Evolutionary conservation across 192 early-diverging fungal genomes (phyloP).

Genomic region (Coemansia sp.): DNA sequence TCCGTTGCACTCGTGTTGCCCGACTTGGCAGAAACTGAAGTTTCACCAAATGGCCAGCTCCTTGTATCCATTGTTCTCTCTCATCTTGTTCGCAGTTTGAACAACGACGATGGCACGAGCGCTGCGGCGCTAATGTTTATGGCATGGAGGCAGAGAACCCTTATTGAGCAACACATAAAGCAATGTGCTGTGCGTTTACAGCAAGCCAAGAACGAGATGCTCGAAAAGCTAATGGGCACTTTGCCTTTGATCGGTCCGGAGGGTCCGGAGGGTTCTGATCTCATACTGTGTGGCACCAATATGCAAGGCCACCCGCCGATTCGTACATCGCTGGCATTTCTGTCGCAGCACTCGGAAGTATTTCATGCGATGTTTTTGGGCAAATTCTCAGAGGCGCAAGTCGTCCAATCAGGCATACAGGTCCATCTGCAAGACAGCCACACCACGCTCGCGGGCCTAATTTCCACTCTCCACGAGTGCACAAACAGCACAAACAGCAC

Average conservation of each 20-base stretch:
- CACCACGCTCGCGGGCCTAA: constrained; percentile 8
- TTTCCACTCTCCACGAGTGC: constrained; percentile 22
- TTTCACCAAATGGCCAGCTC: neutral
- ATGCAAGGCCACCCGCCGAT: constrained; percentile 6
- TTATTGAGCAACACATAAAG: neutral
- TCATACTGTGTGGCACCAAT: constrained; percentile 10
- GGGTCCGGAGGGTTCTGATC: too few relatives aligned
- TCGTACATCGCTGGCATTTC: constrained; percentile 12
- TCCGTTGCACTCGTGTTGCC: constrained; percentile 30
- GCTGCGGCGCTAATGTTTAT: constrained; percentile 25
- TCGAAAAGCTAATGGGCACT: neutral
- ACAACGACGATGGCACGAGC: neutral
- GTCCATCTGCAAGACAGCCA: constrained; percentile 22
- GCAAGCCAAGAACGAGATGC: neutral
- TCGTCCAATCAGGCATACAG: neutral
- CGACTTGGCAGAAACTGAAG: neutral
- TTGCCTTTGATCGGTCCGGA: neutral
- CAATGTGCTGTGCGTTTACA: neutral
- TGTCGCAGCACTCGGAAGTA: constrained; percentile 24
- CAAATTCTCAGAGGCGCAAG: constrained; percentile 27
- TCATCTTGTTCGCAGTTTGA: constrained; percentile 3
- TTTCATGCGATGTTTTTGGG: constrained; percentile 37
- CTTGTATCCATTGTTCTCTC: neutral
- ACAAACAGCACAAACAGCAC: neutral
- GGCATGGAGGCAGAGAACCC: constrained; percentile 22